phyloP scores from a whole-genome alignment of 202 grass and related monocot species.

The Panicum virgatum region DNA sequence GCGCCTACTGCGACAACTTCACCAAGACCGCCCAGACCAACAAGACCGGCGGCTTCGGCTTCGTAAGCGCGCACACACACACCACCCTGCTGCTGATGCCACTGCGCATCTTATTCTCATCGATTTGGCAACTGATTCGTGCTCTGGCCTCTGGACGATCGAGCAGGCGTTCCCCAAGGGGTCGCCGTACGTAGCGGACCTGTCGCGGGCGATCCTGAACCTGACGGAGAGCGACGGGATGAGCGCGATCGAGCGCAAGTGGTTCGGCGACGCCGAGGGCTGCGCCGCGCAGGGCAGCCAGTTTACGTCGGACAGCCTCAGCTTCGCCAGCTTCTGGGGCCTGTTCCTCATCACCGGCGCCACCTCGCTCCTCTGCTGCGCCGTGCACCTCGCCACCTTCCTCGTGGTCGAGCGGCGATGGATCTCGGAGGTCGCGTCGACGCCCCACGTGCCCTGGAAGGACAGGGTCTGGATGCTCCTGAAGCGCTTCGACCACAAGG shows the following conservation, averaged over 20 bases:
- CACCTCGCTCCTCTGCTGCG: slow-evolving; percentile 50
- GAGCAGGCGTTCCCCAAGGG: slow-evolving; percentile 73
- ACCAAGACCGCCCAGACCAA: slow-evolving; percentile 38
- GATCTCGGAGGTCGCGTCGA: neutral
- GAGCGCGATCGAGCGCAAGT: slow-evolving; percentile 54
- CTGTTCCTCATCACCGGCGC: slow-evolving; percentile 76
- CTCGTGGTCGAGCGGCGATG: neutral
- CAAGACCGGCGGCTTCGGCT: slow-evolving; percentile 79
- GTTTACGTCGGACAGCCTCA: slow-evolving; percentile 58
- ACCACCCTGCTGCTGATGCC: too few relatives aligned
- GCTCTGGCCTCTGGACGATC: neutral
- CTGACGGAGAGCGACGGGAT: slow-evolving; percentile 64
- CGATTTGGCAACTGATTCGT: neutral
- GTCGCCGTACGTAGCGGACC: slow-evolving; percentile 65
- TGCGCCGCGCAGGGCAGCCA: slow-evolving; percentile 41
- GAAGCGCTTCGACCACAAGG: slow-evolving; percentile 52
- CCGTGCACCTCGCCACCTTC: slow-evolving; percentile 49
- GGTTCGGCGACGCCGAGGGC: slow-evolving; percentile 52
- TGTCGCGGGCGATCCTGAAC: slow-evolving; percentile 73
- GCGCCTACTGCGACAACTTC: slow-evolving; percentile 55
- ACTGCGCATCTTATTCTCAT: neutral
- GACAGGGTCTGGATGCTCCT: slow-evolving; percentile 30
- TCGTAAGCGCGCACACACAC: slow-evolving; percentile 67
- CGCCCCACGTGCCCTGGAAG: slow-evolving; percentile 14
- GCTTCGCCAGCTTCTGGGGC: slow-evolving; percentile 67